Conservation (phyloP, 2,329 filamentous ascomycete species). For the Phoma sp. region DNA sequence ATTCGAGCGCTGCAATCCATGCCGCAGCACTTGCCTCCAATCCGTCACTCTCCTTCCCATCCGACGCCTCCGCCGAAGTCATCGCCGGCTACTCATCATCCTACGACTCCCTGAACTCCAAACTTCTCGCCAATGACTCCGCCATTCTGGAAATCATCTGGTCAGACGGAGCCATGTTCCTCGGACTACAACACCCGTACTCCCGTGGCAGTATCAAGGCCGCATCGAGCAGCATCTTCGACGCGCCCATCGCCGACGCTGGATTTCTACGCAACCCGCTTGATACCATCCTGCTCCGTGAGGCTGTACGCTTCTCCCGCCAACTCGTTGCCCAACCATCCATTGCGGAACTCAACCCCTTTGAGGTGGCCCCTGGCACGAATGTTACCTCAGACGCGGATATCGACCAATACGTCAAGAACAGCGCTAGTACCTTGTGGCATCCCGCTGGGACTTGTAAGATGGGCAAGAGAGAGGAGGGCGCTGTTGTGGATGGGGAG, state of each 20-base stretch:
- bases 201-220: conserved; percentile 37
- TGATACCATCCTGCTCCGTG: conserved; percentile 29
- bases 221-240: conserved; percentile 28
- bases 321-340: conserved; percentile 18
- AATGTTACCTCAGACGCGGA: conserved; percentile 29
- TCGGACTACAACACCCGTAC: conserved; percentile 34
- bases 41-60: conserved; percentile 25
- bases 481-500: conserved; percentile 37
- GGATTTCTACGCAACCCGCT: conserved; percentile 36
- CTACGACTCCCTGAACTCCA: conserved; percentile 26
- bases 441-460: conserved; percentile 38
- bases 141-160: conserved; percentile 33
- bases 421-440: conserved; percentile 24
- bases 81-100: conserved; percentile 24
- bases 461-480: conserved; percentile 35
- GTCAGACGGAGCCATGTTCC: conserved; percentile 25
- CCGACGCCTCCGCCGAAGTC: conserved; percentile 25
- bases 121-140: conserved; percentile 25
- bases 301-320: conserved; percentile 31
- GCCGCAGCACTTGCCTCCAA: conserved; percentile 24
- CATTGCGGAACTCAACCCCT: conserved; percentile 26
- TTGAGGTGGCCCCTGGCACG: conserved; percentile 29
- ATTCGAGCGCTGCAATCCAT: conserved; percentile 21
- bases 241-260: conserved; percentile 31
- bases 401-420: conserved; percentile 26